Conservation (phyloP, 495 filamentous ascomycete genomes). For the Hypoxylon crocopeplum region DNA sequence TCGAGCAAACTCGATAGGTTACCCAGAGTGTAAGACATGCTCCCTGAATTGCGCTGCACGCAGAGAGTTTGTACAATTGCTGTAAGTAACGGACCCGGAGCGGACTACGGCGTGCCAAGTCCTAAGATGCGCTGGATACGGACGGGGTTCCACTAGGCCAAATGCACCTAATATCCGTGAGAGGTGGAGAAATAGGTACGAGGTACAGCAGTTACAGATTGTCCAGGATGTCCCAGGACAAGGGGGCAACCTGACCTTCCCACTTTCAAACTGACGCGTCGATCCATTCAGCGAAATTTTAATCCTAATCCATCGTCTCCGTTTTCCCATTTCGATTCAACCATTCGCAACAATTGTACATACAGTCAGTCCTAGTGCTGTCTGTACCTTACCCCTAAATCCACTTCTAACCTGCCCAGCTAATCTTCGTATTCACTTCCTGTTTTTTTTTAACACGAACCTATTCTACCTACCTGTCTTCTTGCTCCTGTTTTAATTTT, state of each 20-base stretch:
- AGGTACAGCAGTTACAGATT: conserved; percentile 7
- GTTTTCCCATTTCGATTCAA: conserved; percentile 15
- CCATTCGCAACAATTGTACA: no score
- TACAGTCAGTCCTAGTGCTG: no score
- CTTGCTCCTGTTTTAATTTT: conserved; percentile 1
- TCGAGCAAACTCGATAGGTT: conserved; percentile 24
- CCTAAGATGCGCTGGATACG: conserved; percentile 16
- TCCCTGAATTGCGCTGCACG: no score
- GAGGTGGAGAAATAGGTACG: conserved; percentile 4
- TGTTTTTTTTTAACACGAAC: no score
- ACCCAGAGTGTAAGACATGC: conserved; percentile 1
- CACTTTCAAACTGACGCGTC: conserved; percentile 31
- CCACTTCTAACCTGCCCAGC: no score
- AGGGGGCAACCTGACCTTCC: not conserved
- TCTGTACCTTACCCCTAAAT: not conserved
- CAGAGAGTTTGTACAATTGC: no score
- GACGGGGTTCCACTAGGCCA: conserved; percentile 14
- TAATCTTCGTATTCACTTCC: not conserved
- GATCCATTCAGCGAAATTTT: conserved; percentile 21
- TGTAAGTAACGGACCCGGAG: not conserved
- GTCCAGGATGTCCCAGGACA: no score
- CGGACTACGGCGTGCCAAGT: conserved; percentile 29
- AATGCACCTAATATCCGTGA: conserved; percentile 28
- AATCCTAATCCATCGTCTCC: conserved; percentile 24
- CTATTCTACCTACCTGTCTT: not conserved